These are phyloP conservation scores for Kluyveromyces sp. DNA, from an alignment of 1,139 yeast genomes.

Conservation along the genomic window DNA sequence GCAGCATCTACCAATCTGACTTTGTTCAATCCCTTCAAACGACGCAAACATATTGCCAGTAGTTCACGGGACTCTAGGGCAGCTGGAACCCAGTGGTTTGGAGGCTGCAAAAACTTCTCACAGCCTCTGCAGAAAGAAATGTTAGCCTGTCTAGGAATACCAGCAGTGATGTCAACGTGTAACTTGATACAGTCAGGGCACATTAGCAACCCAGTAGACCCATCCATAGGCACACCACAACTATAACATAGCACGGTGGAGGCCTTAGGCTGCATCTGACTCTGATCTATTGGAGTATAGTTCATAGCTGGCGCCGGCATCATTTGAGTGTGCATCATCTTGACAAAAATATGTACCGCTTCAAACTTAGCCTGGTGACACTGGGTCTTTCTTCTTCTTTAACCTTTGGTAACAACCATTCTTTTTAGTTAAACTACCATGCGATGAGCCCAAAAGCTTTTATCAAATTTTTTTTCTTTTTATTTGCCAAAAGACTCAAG, in stretches of 20 bases:
- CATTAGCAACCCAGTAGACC: slow-evolving; percentile 89
- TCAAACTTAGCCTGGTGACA: too few relatives aligned
- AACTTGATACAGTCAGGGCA: slow-evolving; percentile 95
- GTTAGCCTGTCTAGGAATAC: slow-evolving; percentile 91
- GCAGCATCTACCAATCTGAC: slow-evolving; percentile 90
- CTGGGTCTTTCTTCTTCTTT: too few relatives aligned
- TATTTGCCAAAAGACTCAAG: background rate
- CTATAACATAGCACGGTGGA: slow-evolving; percentile 95
- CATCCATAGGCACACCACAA: slow-evolving; percentile 99
- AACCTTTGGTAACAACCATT: background rate
- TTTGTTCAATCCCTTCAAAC: slow-evolving; percentile 81
- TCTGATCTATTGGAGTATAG: slow-evolving; percentile 27
- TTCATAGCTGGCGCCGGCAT: slow-evolving; percentile 15
- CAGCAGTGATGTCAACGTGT: slow-evolving; percentile 90
- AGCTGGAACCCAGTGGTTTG: slow-evolving; percentile 86
- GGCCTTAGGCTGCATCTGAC: slow-evolving; percentile 33
- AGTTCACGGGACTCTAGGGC: slow-evolving; percentile 89
- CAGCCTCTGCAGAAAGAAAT: slow-evolving; percentile 94
- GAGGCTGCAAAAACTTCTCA: slow-evolving; percentile 93
- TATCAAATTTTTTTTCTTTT: slow-evolving; percentile 14
- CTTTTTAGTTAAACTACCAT: slow-evolving; percentile 6
- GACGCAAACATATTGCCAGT: slow-evolving; percentile 79
- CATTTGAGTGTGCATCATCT: background rate
- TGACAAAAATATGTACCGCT: too few relatives aligned
- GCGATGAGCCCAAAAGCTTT: slow-evolving; percentile 15